A percentile compares a stretch with the other conserved stretches of the same genome.
Evolutionary conservation across 768 basidiomycete species (phyloP).

Genomic region (Imleria badia): DNA sequence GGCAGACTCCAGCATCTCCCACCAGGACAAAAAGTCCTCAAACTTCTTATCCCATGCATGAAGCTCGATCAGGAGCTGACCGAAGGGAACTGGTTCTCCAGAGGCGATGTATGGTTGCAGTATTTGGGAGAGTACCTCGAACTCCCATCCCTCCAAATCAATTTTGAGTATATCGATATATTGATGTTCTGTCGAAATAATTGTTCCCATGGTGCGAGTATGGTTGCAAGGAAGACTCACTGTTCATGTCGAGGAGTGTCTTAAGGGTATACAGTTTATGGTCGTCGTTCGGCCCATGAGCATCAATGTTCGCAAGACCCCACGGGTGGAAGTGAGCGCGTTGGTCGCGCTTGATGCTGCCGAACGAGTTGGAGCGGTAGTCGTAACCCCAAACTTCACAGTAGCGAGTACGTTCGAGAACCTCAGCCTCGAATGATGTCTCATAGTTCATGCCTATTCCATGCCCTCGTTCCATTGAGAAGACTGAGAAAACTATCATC

Average conservation of each 20-base stretch:
- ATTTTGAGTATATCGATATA: constrained; percentile 45
- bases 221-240: constrained; percentile 21
- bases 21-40: constrained; percentile 42
- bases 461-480: neutral
- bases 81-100: constrained; percentile 43
- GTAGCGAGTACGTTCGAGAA: constrained; percentile 45
- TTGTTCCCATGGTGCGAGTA: neutral
- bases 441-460: constrained; percentile 52
- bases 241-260: constrained; percentile 44
- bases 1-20: constrained; percentile 46
- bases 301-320: constrained; percentile 40
- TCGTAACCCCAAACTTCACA: constrained; percentile 68
- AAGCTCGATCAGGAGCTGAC: constrained; percentile 48
- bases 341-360: constrained; percentile 31
- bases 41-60: constrained; percentile 39
- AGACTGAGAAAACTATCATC: neutral
- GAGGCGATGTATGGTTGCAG: constrained; percentile 37
- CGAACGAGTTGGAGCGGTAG: constrained; percentile 37
- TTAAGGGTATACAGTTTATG: constrained; percentile 46
- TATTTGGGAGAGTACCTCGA: constrained; percentile 41
- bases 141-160: constrained; percentile 51
- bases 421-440: constrained; percentile 61
- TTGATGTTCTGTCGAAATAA: constrained; percentile 29
- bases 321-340: constrained; percentile 45
- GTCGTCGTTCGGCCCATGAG: constrained; percentile 30